Evolutionary conservation across 805 yeast species (phyloP), one percentile per base, ranked within the genome.

Genomic region (Yamadazyma philogaea): DNA sequence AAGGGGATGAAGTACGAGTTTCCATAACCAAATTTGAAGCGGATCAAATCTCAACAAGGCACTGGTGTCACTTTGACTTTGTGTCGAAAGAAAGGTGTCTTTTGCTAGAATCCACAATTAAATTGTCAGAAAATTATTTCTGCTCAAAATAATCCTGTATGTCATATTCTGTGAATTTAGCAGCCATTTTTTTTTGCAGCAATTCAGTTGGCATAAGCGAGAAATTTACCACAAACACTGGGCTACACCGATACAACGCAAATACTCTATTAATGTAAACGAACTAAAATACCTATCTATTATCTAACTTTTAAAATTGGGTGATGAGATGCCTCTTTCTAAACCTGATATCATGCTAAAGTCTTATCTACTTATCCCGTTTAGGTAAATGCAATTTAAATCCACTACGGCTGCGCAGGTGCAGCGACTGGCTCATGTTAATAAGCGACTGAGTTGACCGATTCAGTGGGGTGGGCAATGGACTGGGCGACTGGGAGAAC

Each of bases 301-400:
- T 5, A 5, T 5, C n/a, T n/a, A n/a, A 11, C 28, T 24, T 22
- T n/a, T 24, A 24, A 24, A 24, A 24, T 7, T 24, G 5, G 8
- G 8, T 11, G 8, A 11, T 11, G n/a, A 11, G 4, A 7, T 24
- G 10, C 28, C 28, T 24, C 8, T n/a, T 11, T 24, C 8, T 5
- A 24, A 11, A 4, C 12, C 28, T 24, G 12, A 7, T 24, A n/a
- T 24, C 10, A 4, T 24, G 10, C 4, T 24, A 11, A 7, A 7
- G 8, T 24, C 7, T 7, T 10, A 30, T 16, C 33, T 34, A 21
- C 4, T 21, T 21, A 18, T 39, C 22, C 20, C 30, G 35, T 16
- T 35, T 36, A 4, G 44, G 44, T 26, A 41, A 30, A 27, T 36
- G 35, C 27, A 41, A 36, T 26, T 20, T 41, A 17, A 41, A 19